Base-by-base conservation (phyloP, 2,329 filamentous ascomycete genomes). In the Aspergillus arachidicola region DNA sequence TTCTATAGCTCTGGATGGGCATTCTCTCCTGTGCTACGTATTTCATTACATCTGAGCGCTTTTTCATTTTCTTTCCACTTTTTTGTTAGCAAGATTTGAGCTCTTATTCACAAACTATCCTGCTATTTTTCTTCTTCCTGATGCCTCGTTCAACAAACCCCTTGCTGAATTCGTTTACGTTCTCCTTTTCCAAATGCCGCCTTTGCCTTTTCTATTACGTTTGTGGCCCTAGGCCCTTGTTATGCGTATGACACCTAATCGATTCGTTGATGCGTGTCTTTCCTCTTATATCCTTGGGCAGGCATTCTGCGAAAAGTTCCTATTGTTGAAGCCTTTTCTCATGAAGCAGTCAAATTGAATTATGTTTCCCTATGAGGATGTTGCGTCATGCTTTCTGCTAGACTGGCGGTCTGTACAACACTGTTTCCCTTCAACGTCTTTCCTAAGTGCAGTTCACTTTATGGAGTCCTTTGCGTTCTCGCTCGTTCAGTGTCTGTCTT, bases 261-360 rank as follows among this genome's bases (percentile, higher is more conserved):
- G 72, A 76, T 73, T 72, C 70, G 65, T 76, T 73, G 63, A 70
- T 74, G 72, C 69, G 71, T 66, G 64, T 68, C 71, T 73, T 65
- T 68, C 72, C 64, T 68, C 67, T 71, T 70, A 74, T 78, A 74
- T 71, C 73, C 71, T 72, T 78, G 78, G 78, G 78, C 75, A 78
- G 78, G 77, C 78, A 75, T 75, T 79, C 71, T 79, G 77, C 76
- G 75, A 80, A 80, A 80, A 80, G 75, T 80, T 71, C 69, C 69
- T 72, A 70, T 73, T 64, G 69, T 71, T 68, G 66, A 64, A 64
- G 69, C 66, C 68, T 65, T 71, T 68, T 71, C 62, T 69, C 70
- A 74, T 68, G 71, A 72, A 76, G 70, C 75, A 75, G 75, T 72
- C 71, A 73, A 76, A 76, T 76, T 72, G 75, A 76, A 77, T 69